Conservation (phyloP, 768 basidiomycete genomes). For the Astraeus odoratus region DNA sequence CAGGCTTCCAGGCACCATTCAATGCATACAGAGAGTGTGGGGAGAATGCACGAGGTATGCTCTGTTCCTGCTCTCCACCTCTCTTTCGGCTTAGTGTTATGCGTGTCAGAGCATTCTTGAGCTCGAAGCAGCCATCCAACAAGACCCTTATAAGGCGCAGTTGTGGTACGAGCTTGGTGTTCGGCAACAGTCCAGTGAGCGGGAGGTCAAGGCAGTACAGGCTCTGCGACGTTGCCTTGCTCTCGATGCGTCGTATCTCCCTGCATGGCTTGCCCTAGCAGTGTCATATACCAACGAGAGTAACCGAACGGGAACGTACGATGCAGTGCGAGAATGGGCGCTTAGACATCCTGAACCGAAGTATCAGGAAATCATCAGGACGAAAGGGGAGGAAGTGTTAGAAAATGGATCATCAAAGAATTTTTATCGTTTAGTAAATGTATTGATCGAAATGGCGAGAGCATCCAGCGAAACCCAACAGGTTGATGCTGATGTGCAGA, state of each 20-base stretch:
- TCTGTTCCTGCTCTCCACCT: constrained; percentile 1
- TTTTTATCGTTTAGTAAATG: constrained; percentile 56
- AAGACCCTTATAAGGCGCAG: constrained; percentile 56
- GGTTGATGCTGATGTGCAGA: constrained; percentile 92
- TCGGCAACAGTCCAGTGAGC: constrained; percentile 96
- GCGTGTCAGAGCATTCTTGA: constrained; percentile 69
- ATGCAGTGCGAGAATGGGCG: constrained; percentile 83
- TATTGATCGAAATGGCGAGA: constrained; percentile 71
- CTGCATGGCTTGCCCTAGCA: constrained; percentile 86
- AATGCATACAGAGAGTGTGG: constrained; percentile 25
- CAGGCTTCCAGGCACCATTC: constrained; percentile 41
- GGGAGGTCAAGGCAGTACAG: constrained; percentile 82
- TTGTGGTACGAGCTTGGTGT: constrained; percentile 94
- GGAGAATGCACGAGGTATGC: constrained; percentile 36
- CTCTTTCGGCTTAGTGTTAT: constrained; percentile 4
- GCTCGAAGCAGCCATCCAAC: constrained; percentile 84
- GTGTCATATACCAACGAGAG: constrained; percentile 90
- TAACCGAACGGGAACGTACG: constrained; percentile 64
- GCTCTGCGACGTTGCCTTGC: constrained; percentile 78
- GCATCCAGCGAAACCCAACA: constrained; percentile 28
- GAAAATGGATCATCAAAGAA: constrained; percentile 18
- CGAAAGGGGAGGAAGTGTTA: too few relatives aligned
- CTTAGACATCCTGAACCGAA: constrained; percentile 41
- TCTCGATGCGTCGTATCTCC: constrained; percentile 68
- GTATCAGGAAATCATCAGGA: constrained; percentile 40